A percentile compares a stretch with the other conserved stretches of the same genome.
Evolutionary conservation across 208 protist genomes (phyloP).

Genomic region (Wallacemonas sp.): DNA sequence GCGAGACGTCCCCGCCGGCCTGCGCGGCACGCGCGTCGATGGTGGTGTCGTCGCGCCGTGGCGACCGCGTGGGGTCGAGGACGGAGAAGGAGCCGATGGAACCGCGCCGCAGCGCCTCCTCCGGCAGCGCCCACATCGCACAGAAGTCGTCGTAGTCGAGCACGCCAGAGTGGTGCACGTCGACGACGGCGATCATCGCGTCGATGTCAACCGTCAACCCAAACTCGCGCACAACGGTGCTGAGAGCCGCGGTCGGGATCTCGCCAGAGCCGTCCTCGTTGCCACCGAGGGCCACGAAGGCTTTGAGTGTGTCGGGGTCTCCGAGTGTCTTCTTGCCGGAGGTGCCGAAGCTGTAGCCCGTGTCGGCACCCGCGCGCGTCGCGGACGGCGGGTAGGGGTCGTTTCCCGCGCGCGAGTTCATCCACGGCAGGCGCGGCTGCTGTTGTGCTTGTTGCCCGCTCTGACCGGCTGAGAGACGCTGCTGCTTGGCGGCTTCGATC

Average conservation of each 20-base stretch:
- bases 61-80: slow-evolving; percentile 17
- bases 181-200: slow-evolving; percentile 51
- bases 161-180: slow-evolving; percentile 50
- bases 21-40: not conserved
- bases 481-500: slow-evolving; percentile 22
- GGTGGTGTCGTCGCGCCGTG: not conserved
- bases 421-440: not conserved
- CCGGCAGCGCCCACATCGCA: slow-evolving; percentile 47
- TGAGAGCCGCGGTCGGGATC: slow-evolving; percentile 45
- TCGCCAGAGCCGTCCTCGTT: slow-evolving; percentile 63
- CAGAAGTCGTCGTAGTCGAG: slow-evolving; percentile 78
- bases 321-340: slow-evolving; percentile 8
- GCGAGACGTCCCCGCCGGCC: slow-evolving; percentile 3
- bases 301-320: slow-evolving; percentile 67
- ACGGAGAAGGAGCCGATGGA: slow-evolving; percentile 32
- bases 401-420: not conserved
- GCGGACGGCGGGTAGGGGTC: slow-evolving; percentile 14
- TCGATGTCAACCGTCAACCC: slow-evolving; percentile 83
- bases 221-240: slow-evolving; percentile 62
- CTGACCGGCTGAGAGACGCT: not conserved
- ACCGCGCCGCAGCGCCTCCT: slow-evolving; percentile 12
- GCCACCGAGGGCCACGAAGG: slow-evolving; percentile 83
- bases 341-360: slow-evolving; percentile 16
- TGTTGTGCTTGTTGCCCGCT: not conserved
- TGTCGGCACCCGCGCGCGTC: slow-evolving; percentile 5